Conservation (phyloP, 2,329 filamentous ascomycete genomes). For the Aspergillus floridensis region DNA sequence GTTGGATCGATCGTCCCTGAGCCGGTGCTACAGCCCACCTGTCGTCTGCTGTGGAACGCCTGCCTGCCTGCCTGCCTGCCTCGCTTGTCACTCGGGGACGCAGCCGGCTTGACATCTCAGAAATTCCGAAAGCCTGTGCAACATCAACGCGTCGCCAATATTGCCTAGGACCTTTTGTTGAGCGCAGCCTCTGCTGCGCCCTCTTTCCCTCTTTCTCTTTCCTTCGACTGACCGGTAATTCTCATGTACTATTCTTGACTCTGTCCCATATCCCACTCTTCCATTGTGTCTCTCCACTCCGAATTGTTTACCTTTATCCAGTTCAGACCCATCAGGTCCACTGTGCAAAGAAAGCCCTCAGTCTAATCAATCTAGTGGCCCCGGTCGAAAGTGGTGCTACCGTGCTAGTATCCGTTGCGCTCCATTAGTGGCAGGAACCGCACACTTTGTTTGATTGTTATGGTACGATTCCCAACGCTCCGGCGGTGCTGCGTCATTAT, state of each 20-base stretch:
- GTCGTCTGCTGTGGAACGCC: background rate
- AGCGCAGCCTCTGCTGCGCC: too few species aligned
- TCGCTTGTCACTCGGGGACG: background rate
- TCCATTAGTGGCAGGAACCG: conserved; percentile 6
- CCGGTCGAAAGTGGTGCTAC: background rate
- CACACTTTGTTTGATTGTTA: background rate
- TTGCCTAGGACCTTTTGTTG: too few species aligned
- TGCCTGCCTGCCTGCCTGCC: background rate
- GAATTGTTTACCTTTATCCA: background rate
- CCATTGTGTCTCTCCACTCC: background rate
- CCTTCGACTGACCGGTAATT: background rate
- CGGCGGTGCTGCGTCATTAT: background rate
- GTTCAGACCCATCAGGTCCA: conserved; percentile 1
- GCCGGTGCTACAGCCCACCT: background rate
- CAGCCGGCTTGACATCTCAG: conserved; percentile 13
- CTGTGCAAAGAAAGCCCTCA: background rate
- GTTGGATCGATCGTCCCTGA: conserved; percentile 1
- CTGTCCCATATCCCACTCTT: background rate
- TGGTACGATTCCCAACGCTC: conserved; percentile 3
- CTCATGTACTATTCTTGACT: background rate
- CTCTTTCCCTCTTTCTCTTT: background rate
- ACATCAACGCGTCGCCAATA: background rate
- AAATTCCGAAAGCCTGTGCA: conserved; percentile 10
- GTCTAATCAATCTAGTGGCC: conserved; percentile 2
- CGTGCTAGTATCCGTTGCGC: conserved; percentile 1